Evolutionary conservation across 768 basidiomycete species (phyloP), one percentile per base, ranked within the genome.

Genomic region (Dendrothele bispora): DNA sequence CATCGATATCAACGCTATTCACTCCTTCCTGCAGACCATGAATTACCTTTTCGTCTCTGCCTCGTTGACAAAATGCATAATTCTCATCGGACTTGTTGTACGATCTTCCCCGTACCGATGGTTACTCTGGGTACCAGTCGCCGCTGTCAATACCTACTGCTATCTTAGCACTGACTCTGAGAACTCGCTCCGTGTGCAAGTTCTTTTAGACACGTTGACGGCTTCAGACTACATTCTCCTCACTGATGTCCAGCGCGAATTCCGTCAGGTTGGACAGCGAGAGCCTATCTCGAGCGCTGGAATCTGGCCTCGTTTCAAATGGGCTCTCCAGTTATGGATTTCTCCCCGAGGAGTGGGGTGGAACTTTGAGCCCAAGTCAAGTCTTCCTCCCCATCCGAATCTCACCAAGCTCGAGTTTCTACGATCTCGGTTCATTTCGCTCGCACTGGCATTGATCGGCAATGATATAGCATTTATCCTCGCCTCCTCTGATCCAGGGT

Each of bases 191-290:
- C 39, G 39, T 17, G 3, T 15, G 24, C 20, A 40, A 8, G 39
- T 25, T 24, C n/a, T 40, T 24, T 21, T 40, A 2, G 39, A 40
- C 20, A 40, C 39, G n/a, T 20, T 46, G 22, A 46, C 46, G 8
- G 38, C 40, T n/a, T 48, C 43, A n/a, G 53, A 54, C 24, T 54
- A 32, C n/a, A 40, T 54, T 22, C 30, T 54, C 26, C 54, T 55
- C 38, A 55, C 54, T 10, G 39, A 55, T 20, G 47, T 52, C 39
- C 54, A 52, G 21, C 41, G 39, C 18, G 47, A 52, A 34, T 30
- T 52, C 17, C 39, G 26, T 12, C 27, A 43, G n/a, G 17, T 32
- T 20, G 54, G 48, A 12, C 54, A 52, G 34, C 36, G 25, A 14
- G 43, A 49, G 18, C n/a, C 54, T 14, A 55, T 55, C 39, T 39